Base-by-base conservation (phyloP, 192 early-diverging fungal genomes). In the Coemansia sp. region DNA sequence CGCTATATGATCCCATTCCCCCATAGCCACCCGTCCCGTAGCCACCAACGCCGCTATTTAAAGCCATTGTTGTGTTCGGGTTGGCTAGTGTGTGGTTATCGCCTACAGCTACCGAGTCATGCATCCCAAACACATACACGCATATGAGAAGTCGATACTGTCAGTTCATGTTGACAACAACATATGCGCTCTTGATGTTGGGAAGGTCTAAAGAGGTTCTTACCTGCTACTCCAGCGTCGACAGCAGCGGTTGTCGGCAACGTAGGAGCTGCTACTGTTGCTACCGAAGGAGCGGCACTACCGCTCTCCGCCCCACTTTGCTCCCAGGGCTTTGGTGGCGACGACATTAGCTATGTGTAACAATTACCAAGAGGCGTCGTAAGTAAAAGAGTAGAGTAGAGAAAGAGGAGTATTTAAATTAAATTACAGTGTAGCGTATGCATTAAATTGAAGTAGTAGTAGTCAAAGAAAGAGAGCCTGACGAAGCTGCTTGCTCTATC, bases 1-100 rank as follows among this genome's bases (percentile, higher is more conserved):
- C 59, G 44, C 70, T 37, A 61, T 61, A 61, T n/a, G 59, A 61
- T 11, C 59, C 70, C 66, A 73, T 66, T 50, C 50, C 36, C 7
- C 50, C 87, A 62, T 89, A 89, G 11, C 78, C 66, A 32, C 87
- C 85, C 67, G 63, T 62, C 12, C 76, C 76, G 23, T 77, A 77
- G 7, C 76, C 70, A 10, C 66, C 62, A 36, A 63, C 15, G 2
- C 44, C 55, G 37, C 53, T 42, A 31, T 45, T 69, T 6, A 60
- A 8, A 21, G 64, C 67, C 25, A 66, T 60, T 8, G 55, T 53
- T 31, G 59, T 51, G 17, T 38, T 32, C 7, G 34, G 14, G n/a
- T 50, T 45, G 27, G 61, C 68, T n/a, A 68, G 67, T 15, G 42
- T 55, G 37, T 66, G 46, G 23, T 37, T 44, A 23, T 74, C 69